Evolutionary conservation across 1,284 basidiomycete species (phyloP).

Genomic region (Ustilago crameri): DNA sequence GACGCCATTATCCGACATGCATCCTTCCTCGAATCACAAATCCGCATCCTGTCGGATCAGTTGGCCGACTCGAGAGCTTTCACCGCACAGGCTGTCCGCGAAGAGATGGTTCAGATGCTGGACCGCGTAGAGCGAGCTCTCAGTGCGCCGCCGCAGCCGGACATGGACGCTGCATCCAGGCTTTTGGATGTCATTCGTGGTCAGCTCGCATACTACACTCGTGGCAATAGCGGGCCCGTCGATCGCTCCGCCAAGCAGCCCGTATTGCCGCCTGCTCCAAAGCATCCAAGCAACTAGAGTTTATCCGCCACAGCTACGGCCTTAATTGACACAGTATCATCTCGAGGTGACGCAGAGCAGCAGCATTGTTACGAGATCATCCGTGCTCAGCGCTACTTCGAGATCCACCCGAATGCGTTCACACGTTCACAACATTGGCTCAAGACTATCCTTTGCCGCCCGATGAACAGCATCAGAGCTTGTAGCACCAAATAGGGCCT

Average conservation of each 20-base stretch:
- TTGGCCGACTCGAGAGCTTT: slow-evolving; percentile 40
- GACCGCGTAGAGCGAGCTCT: slow-evolving; percentile 34
- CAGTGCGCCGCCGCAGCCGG: slow-evolving; percentile 16
- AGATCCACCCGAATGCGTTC: too few relatives aligned
- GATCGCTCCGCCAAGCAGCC: slow-evolving; percentile 9
- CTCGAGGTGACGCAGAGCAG: background rate
- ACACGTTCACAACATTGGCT: too few relatives aligned
- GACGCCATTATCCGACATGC: slow-evolving; percentile 64
- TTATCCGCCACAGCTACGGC: background rate
- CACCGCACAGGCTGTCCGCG: slow-evolving; percentile 28
- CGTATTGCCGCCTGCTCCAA: slow-evolving; percentile 1
- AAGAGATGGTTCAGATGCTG: slow-evolving; percentile 40
- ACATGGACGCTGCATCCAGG: slow-evolving; percentile 22
- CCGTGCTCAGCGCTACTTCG: too few relatives aligned
- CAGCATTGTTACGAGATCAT: too few relatives aligned
- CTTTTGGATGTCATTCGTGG: slow-evolving; percentile 26
- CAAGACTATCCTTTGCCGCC: too few relatives aligned
- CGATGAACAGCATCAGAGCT: too few relatives aligned
- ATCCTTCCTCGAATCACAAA: slow-evolving; percentile 58
- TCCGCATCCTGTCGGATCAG: slow-evolving; percentile 55
- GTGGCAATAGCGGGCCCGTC: slow-evolving; percentile 7
- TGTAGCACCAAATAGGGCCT: too few relatives aligned
- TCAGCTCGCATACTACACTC: slow-evolving; percentile 34
- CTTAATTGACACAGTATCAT: too few relatives aligned
- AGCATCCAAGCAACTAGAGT: slow-evolving; percentile 18